Conservation (phyloP, 352 stramenopile species). For the Phytophthora litchii region DNA sequence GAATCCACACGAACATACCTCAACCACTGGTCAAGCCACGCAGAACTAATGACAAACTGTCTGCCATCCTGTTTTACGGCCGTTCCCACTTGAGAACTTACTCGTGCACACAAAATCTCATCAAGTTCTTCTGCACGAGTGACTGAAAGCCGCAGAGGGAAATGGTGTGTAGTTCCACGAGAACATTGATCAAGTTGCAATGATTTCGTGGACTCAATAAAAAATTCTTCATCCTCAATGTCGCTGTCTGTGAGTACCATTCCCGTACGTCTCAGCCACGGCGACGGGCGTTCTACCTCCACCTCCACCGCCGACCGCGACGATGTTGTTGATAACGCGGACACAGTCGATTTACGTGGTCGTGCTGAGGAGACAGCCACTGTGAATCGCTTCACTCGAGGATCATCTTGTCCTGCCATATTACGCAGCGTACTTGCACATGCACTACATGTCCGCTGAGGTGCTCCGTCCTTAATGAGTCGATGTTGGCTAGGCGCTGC, state of each 20-base stretch:
- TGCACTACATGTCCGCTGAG: conserved; percentile 72
- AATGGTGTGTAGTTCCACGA: conserved; percentile 30
- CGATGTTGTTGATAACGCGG: conserved; percentile 12
- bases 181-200: conserved; percentile 28
- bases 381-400: conserved; percentile 61
- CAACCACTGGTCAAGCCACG: conserved; percentile 73
- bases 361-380: conserved; percentile 29
- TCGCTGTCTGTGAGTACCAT: conserved; percentile 29
- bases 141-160: conserved; percentile 33
- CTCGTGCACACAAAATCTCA: conserved; percentile 51
- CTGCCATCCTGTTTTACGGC: conserved; percentile 12
- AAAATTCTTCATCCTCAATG: conserved; percentile 37
- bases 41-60: conserved; percentile 62
- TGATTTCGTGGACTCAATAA: conserved; percentile 29
- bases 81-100: conserved; percentile 34
- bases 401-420: conserved; percentile 65
- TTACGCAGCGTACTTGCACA: conserved; percentile 68
- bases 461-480: conserved; percentile 69
- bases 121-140: conserved; percentile 58
- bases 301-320: conserved; percentile 27
- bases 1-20: conserved; percentile 65
- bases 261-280: conserved; percentile 33
- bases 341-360: conserved; percentile 15
- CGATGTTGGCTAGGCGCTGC: conserved; percentile 58
- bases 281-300: conserved; percentile 38